A percentile compares a stretch with the other conserved stretches of the same genome.
Conservation (phyloP, 371 early-diverging fungal species). For the Dichotomocladium elegans region DNA sequence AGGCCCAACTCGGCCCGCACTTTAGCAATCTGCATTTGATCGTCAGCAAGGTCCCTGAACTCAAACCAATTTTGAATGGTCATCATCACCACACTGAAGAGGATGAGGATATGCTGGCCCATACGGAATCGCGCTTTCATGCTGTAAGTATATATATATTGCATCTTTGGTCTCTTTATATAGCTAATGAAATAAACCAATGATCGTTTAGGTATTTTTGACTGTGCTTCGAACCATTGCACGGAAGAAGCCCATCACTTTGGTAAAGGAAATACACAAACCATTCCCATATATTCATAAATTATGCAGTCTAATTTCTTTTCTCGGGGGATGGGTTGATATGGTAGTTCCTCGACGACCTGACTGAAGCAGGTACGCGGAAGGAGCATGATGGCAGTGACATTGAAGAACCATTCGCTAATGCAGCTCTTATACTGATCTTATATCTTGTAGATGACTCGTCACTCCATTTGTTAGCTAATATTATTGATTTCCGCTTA, state of each 20-base stretch:
- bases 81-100: conserved; percentile 15
- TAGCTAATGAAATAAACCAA: too few species aligned
- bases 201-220: conserved; percentile 31
- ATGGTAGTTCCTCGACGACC: conserved; percentile 41
- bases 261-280: conserved; percentile 17
- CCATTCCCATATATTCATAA: neutral
- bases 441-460: conserved; percentile 4
- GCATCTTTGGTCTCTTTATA: neutral
- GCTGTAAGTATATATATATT: conserved; percentile 15
- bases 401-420: too few species aligned
- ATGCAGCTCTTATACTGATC: too few species aligned
- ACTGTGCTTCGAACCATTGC: conserved; percentile 38
- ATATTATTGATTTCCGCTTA: conserved; percentile 24
- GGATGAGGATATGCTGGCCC: conserved; percentile 26
- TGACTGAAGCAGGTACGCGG: conserved; percentile 41
- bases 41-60: conserved; percentile 41
- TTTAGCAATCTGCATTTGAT: conserved; percentile 34
- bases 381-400: too few species aligned
- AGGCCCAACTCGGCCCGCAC: conserved; percentile 35
- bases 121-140: conserved; percentile 35
- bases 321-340: too few species aligned
- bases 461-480: conserved; percentile 34
- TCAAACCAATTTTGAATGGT: conserved; percentile 31
- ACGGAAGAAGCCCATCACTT: conserved; percentile 31
- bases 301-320: too few species aligned